A percentile compares a stretch with the other conserved stretches of the same genome.
Evolutionary conservation across 345 rosid species (phyloP).

Genomic region (Psidium guajava): DNA sequence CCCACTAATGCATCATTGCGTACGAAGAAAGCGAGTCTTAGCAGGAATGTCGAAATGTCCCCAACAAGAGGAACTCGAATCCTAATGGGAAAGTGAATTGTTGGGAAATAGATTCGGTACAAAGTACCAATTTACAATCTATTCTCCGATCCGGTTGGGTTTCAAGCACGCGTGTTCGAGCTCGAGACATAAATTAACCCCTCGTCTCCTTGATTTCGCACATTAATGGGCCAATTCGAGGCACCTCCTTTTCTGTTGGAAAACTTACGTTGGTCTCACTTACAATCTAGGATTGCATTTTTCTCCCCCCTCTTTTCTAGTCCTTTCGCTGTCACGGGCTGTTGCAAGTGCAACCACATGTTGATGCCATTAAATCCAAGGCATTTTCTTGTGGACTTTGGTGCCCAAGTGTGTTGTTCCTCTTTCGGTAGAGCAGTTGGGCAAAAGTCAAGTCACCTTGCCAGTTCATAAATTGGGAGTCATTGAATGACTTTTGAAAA

Average conservation of each 20-base stretch:
- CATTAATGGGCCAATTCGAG: neutral
- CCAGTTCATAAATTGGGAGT: neutral
- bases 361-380: neutral
- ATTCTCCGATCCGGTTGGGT: neutral
- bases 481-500: neutral
- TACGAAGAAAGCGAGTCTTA: too few species aligned
- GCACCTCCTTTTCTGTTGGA: neutral
- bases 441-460: neutral
- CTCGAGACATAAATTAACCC: neutral
- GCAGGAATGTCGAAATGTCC: neutral
- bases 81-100: neutral
- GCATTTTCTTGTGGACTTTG: neutral
- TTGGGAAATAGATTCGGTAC: neutral
- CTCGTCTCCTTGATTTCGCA: too few species aligned
- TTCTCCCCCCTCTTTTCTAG: too few species aligned
- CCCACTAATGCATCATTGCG: too few species aligned
- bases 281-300: neutral
- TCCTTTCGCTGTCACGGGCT: neutral
- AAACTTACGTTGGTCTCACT: neutral
- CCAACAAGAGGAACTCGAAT: neutral
- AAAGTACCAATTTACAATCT: neutral
- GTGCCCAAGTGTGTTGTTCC: neutral
- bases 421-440: neutral
- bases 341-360: neutral
- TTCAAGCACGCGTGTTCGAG: neutral